Evolutionary conservation across 1,284 basidiomycete genomes (phyloP).

Genomic region (Wolfiporia cocos): DNA sequence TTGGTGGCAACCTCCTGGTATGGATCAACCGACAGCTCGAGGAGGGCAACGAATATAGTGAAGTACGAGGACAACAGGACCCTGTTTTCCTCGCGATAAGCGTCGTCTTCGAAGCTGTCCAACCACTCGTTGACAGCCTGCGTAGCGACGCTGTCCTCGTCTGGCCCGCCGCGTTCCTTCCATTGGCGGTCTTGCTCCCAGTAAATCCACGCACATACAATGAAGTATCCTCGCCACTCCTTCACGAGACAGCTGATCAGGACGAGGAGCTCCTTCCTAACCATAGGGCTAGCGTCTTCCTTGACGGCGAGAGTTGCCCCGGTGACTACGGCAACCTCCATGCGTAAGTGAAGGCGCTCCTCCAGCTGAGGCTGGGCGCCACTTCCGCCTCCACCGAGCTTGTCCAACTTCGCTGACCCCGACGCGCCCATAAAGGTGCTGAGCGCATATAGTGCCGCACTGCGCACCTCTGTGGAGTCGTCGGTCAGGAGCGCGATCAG

Average conservation of each 20-base stretch:
- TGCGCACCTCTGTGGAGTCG: conserved; percentile 89
- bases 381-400: conserved; percentile 79
- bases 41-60: conserved; percentile 85
- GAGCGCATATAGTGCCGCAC: conserved; percentile 88
- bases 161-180: conserved; percentile 29
- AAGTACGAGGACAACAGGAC: conserved; percentile 87
- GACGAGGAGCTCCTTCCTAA: conserved; percentile 90
- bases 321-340: conserved; percentile 77
- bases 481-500: conserved; percentile 82
- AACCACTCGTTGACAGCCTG: conserved; percentile 79
- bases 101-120: conserved; percentile 58
- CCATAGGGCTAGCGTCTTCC: conserved; percentile 95
- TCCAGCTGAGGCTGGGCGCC: conserved; percentile 82
- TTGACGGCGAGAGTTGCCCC: conserved; percentile 76
- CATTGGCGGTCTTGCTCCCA: conserved; percentile 81
- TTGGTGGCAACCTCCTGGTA: conserved; percentile 90
- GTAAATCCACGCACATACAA: conserved; percentile 93
- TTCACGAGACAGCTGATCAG: conserved; percentile 91
- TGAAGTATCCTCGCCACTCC: conserved; percentile 95
- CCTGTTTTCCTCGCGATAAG: conserved; percentile 70
- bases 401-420: conserved; percentile 61
- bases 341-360: conserved; percentile 71
- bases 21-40: conserved; percentile 91
- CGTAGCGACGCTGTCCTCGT: conserved; percentile 62
- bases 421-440: conserved; percentile 92